Evolutionary conservation across 345 rosid genomes (phyloP).

Genomic region (Eucalyptus polybractea): DNA sequence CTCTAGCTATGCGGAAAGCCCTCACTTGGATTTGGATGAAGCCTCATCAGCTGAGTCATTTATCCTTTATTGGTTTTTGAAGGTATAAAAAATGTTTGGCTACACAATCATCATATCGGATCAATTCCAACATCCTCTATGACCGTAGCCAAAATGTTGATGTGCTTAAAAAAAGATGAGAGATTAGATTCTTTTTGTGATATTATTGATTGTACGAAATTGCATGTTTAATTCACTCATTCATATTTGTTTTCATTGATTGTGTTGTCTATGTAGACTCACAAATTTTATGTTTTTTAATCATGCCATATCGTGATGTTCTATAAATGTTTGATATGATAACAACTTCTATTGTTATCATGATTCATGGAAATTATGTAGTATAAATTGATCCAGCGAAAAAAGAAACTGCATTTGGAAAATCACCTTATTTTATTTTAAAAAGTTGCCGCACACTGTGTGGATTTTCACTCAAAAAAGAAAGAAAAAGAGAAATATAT

Average conservation of each 20-base stretch:
- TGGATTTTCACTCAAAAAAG: background rate
- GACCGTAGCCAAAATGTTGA: background rate
- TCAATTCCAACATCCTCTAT: background rate
- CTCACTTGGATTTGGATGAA: background rate
- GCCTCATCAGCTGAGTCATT: background rate
- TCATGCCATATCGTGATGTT: background rate
- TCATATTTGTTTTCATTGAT: too few relatives aligned
- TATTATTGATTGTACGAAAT: background rate
- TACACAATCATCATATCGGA: background rate
- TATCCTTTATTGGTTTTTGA: background rate
- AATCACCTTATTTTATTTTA: background rate
- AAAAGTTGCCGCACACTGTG: background rate
- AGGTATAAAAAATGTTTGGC: background rate
- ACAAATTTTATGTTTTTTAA: too few relatives aligned
- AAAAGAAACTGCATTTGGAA: too few relatives aligned
- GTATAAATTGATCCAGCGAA: background rate
- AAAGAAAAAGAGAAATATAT: background rate
- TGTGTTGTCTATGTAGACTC: background rate
- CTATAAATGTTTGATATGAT: background rate
- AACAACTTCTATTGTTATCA: background rate
- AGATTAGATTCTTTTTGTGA: background rate
- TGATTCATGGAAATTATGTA: background rate
- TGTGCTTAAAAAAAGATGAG: background rate
- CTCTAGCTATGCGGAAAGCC: background rate
- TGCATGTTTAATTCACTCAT: background rate